These are phyloP conservation scores for Podospora didyma DNA, from an alignment of 495 filamentous ascomycete genomes.

Conservation along the genomic window DNA sequence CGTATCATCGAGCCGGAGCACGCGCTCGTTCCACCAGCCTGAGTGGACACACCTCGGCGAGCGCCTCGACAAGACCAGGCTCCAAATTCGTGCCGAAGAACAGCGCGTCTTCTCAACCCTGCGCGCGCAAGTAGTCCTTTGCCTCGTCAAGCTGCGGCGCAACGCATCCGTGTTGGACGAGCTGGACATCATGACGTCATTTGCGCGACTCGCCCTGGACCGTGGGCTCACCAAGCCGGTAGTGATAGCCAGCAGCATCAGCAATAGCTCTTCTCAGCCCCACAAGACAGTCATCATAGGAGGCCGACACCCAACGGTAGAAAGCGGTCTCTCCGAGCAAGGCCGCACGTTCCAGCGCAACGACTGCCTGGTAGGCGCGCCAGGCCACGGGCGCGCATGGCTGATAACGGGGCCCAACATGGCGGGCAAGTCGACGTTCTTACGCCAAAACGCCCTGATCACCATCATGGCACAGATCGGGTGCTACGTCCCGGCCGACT, in stretches of 20 bases:
- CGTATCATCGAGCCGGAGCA: constrained; percentile 75
- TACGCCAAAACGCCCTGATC: constrained; percentile 92
- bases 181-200: constrained; percentile 82
- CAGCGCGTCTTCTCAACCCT: constrained; percentile 65
- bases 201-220: constrained; percentile 71
- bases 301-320: constrained; percentile 87
- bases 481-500: constrained; percentile 82
- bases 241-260: constrained; percentile 50
- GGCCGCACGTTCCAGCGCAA: constrained; percentile 83
- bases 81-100: constrained; percentile 77
- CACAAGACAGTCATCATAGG: constrained; percentile 55
- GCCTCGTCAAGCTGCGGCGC: constrained; percentile 75
- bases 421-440: constrained; percentile 93
- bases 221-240: constrained; percentile 68
- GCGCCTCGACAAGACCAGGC: constrained; percentile 64
- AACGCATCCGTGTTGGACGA: constrained; percentile 89
- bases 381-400: constrained; percentile 63
- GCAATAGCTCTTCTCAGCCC: constrained; percentile 1
- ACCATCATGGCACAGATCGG: constrained; percentile 89
- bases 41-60: constrained; percentile 79
- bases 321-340: constrained; percentile 70
- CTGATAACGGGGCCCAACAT: constrained; percentile 98
- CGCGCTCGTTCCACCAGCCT: constrained; percentile 76
- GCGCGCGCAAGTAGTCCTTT: constrained; percentile 69
- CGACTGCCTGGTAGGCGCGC: constrained; percentile 68